Evolutionary conservation across 2,329 filamentous ascomycete genomes (phyloP), one percentile per base, ranked within the genome.

Genomic region (Arthrinium phaeospermum): DNA sequence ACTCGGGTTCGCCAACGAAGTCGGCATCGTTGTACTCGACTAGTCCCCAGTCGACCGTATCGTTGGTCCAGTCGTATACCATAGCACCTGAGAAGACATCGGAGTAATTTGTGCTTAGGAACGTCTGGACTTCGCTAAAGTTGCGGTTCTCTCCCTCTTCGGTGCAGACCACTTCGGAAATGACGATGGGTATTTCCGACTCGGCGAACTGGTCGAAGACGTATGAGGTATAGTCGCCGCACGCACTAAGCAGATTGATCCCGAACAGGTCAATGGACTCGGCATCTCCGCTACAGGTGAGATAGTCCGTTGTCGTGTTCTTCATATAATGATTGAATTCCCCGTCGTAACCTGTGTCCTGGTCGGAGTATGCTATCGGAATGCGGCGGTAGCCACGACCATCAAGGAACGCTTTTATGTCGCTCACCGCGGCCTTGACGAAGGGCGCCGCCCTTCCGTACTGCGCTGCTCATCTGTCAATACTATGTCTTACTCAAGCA

Each of bases 331-430:
- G 4, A 13, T 41, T 41, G 1, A 41, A 41, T 41, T 41, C 37
- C 37, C 10, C 37, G 37, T 41, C 37, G 7, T 41, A 41, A 10
- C 37, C 37, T 7, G 6, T 3, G 80, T 93, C 91, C 34, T 90
- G 90, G 71, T 91, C 91, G 24, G 89, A 91, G 84, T 93, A 93
- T 46, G 91, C 91, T 44, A 93, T 90, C 8, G 90, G 90, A 72
- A 93, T 92, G 34, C 82, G 76, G 70, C 91, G 88, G 51, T 83
- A 75, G 5, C 85, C 81, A 75, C 92, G 87, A 71, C 88, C 86
- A 70, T 86, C 83, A 78, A 92, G 92, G 81, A 92, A 93, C 73
- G 91, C 86, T 82, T 92, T 92, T 80, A 93, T 84, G 75, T 93
- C 91, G 76, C 91, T 88, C 77, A 90, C 87, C 72, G 92, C 87